phyloP scores from a whole-genome alignment of 768 basidiomycete genomes.

The Melanogaster broomeanus region DNA sequence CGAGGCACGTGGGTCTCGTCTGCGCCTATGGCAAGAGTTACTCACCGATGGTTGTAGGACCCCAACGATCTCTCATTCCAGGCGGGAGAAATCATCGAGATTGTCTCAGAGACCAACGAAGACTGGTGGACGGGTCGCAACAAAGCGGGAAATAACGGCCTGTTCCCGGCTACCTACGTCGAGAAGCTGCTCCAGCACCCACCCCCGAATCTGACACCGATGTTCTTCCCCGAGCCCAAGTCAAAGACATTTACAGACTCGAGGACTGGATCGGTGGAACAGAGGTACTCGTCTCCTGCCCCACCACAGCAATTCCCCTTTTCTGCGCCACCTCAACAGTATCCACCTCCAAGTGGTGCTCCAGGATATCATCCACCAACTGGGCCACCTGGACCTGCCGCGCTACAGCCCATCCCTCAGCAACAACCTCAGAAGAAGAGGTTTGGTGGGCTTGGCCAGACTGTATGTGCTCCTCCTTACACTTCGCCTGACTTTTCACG shows the following conservation, averaged over 20 bases:
- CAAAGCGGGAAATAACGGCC: conserved; percentile 58
- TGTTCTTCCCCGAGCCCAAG: conserved; percentile 23
- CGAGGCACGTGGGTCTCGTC: conserved; percentile 20
- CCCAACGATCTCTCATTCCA: conserved; percentile 75
- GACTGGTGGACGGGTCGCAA: conserved; percentile 90
- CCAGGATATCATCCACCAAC: conserved; percentile 14
- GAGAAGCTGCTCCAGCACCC: conserved; percentile 47
- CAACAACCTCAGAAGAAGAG: conserved; percentile 37
- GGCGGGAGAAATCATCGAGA: conserved; percentile 75
- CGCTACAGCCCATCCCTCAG: conserved; percentile 36
- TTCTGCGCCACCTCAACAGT: conserved; percentile 13
- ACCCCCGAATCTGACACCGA: conserved; percentile 18
- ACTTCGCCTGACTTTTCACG: not conserved
- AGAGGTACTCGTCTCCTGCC: conserved; percentile 18
- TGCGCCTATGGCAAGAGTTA: not conserved
- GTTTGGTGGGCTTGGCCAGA: conserved; percentile 41
- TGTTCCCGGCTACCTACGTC: conserved; percentile 81
- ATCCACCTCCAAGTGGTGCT: conserved; percentile 10
- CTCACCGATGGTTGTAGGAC: conserved; percentile 47
- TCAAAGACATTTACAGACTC: conserved; percentile 8
- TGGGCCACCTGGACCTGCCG: conserved; percentile 37
- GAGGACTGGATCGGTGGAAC: conserved; percentile 9
- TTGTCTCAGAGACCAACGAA: conserved; percentile 78
- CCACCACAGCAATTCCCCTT: conserved; percentile 16
- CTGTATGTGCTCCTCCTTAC: conserved; percentile 25